Conservation (phyloP, 192 early-diverging fungal genomes). For the Umbelopsis ramanniana region DNA sequence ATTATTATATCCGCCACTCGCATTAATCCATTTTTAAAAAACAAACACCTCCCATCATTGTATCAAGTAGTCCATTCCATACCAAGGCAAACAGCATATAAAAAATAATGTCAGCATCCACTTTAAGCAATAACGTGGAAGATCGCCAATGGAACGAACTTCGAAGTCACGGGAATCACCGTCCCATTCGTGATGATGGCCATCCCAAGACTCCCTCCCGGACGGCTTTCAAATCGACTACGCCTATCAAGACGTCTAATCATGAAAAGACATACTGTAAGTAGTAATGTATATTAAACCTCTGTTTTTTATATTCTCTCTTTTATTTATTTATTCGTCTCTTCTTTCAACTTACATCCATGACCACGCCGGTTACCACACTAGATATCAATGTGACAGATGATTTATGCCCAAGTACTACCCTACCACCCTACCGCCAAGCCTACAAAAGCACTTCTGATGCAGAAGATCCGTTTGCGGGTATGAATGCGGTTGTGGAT, state of each 20-base stretch:
- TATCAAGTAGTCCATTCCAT: no score
- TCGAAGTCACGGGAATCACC: background rate
- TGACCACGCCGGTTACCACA: background rate
- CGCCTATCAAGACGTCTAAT: background rate
- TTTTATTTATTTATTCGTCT: background rate
- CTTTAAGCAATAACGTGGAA: background rate
- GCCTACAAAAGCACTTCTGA: background rate
- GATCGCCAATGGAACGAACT: background rate
- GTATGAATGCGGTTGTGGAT: conserved; percentile 42
- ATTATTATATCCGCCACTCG: no score
- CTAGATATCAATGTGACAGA: background rate
- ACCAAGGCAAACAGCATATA: no score
- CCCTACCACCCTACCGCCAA: background rate
- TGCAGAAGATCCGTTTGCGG: conserved; percentile 39
- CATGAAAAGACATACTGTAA: conserved; percentile 15
- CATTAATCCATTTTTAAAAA: background rate
- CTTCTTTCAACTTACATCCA: background rate
- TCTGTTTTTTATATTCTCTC: background rate
- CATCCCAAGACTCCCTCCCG: background rate
- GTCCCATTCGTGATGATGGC: background rate
- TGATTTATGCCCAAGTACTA: background rate
- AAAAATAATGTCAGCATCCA: background rate
- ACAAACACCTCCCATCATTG: no score
- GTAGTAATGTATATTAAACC: background rate
- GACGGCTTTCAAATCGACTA: conserved; percentile 16